Evolutionary conservation across 2,329 filamentous ascomycete genomes (phyloP).

Genomic region (Phyllachora maydis): DNA sequence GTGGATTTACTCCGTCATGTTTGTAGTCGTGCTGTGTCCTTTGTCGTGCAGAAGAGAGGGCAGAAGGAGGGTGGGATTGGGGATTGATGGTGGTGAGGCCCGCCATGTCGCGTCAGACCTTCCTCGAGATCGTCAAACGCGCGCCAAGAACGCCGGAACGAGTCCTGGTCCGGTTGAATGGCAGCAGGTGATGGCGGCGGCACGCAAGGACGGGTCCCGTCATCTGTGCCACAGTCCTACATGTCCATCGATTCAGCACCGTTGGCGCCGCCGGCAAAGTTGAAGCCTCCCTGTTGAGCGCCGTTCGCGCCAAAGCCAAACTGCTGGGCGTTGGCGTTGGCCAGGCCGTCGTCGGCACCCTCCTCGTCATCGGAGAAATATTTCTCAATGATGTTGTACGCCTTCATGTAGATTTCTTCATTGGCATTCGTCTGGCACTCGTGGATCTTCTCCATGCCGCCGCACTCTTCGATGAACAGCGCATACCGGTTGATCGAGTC

Average conservation of each 20-base stretch:
- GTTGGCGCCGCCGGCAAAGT: slow-evolving; percentile 55
- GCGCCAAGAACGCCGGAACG: no score
- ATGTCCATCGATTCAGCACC: slow-evolving; percentile 45
- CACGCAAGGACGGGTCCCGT: neutral
- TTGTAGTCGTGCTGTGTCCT: slow-evolving; percentile 11
- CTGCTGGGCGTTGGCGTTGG: slow-evolving; percentile 49
- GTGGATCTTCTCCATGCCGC: slow-evolving; percentile 99
- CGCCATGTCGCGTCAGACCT: no score
- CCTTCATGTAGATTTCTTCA: slow-evolving; percentile 99
- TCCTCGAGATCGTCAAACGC: no score
- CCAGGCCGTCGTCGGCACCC: slow-evolving; percentile 63
- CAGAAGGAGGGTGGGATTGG: no score
- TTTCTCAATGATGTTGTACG: slow-evolving; percentile 99
- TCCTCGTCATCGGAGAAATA: slow-evolving; percentile 99
- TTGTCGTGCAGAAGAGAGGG: slow-evolving; percentile 1
- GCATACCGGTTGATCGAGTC: slow-evolving; percentile 91
- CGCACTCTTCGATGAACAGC: slow-evolving; percentile 94
- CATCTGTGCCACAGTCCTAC: slow-evolving; percentile 20
- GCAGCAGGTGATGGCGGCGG: neutral
- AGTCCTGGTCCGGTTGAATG: no score
- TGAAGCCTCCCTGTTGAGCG: slow-evolving; percentile 61
- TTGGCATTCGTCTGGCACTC: slow-evolving; percentile 99
- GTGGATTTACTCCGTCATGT: slow-evolving; percentile 6
- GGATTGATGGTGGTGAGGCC: no score
- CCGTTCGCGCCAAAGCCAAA: slow-evolving; percentile 59